These are phyloP conservation scores for Neopestalotiopsis sp. DNA, from an alignment of 2,329 filamentous ascomycete genomes.

Conservation along the genomic window DNA sequence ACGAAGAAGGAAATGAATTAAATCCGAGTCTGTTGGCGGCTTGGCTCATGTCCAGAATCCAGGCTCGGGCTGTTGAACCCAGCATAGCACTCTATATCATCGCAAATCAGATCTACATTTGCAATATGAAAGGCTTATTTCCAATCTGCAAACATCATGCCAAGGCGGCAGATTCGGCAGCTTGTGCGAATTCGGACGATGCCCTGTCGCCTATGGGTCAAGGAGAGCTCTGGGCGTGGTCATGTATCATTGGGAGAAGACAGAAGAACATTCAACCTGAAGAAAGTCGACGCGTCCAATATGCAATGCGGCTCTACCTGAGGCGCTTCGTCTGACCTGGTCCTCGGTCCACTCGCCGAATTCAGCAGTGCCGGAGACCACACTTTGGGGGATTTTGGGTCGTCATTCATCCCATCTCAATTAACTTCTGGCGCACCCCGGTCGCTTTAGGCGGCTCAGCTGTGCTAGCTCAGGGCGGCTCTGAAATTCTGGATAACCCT, in stretches of 20 bases:
- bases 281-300: too few species aligned
- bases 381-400: not conserved
- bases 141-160: not conserved
- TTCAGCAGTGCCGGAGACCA: not conserved
- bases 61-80: not conserved
- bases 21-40: not conserved
- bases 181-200: not conserved
- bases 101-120: not conserved
- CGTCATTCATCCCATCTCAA: not conserved
- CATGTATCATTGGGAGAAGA: not conserved
- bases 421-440: not conserved
- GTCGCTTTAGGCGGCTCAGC: not conserved
- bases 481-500: not conserved
- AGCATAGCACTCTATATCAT: not conserved
- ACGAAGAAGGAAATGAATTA: not conserved
- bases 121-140: slow-evolving; percentile 3
- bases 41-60: not conserved
- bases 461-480: slow-evolving; percentile 9
- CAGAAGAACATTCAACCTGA: too few species aligned
- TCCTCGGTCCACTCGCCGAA: not conserved
- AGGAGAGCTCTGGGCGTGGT: not conserved
- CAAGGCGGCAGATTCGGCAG: slow-evolving; percentile 8
- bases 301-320: not conserved
- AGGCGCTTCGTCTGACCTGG: not conserved
- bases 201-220: not conserved